Percentiles rank a stretch among this genome's conserved stretches.
Evolutionary conservation across 1,139 yeast species (phyloP).

Genomic region (Meyerozyma elateridarum): DNA sequence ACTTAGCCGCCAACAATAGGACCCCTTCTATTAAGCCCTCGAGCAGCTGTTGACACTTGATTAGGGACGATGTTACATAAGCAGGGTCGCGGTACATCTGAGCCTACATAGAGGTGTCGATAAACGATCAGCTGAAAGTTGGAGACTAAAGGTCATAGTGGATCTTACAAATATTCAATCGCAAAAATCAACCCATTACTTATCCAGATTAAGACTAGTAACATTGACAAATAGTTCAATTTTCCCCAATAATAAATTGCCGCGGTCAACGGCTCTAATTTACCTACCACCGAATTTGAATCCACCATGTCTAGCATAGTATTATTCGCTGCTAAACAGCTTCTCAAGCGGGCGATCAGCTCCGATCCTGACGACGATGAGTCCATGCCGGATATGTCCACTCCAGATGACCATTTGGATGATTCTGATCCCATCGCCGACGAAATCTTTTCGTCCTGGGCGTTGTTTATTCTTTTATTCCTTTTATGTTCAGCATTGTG

Average conservation of each 20-base stretch:
- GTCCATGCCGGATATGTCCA: slow-evolving; percentile 43
- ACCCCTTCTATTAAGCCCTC: too few species aligned
- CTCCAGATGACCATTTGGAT: slow-evolving; percentile 52
- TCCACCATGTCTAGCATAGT: slow-evolving; percentile 2
- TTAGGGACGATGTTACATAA: too few species aligned
- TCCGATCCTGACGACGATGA: slow-evolving; percentile 30
- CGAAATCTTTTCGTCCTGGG: slow-evolving; percentile 97
- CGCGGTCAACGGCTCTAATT: slow-evolving; percentile 4
- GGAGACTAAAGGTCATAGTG: slow-evolving; percentile 2
- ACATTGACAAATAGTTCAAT: slow-evolving; percentile 7
- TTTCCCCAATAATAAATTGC: not conserved
- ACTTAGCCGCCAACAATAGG: too few species aligned
- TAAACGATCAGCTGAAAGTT: too few species aligned
- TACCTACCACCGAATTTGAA: too few species aligned
- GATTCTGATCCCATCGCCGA: slow-evolving; percentile 90
- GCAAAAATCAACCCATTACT: too few species aligned
- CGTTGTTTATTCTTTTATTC: slow-evolving; percentile 77
- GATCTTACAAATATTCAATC: too few species aligned
- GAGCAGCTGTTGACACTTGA: too few species aligned
- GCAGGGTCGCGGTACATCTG: too few species aligned
- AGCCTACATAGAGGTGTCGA: too few species aligned
- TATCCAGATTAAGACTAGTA: too few species aligned
- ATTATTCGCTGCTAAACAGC: slow-evolving; percentile 3
- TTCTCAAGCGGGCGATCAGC: slow-evolving; percentile 7
- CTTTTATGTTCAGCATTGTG: slow-evolving; percentile 84